A percentile compares a stretch with the other conserved stretches of the same genome.
phyloP scores from a whole-genome alignment of 164 flowering plant genomes.

The Platanus orientalis region DNA sequence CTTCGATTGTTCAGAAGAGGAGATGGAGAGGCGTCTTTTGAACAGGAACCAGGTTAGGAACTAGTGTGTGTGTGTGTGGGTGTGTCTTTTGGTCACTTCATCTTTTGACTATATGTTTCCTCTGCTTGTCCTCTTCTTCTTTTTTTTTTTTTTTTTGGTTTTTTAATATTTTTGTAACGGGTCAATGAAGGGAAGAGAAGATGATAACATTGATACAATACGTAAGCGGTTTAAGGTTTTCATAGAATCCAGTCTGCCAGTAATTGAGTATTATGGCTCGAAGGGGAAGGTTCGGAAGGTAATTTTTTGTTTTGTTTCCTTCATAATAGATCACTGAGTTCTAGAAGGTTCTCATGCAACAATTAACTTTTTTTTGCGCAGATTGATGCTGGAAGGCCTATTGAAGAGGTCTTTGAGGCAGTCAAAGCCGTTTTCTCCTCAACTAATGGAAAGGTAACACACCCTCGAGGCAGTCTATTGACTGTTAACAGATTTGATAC shows the following conservation, averaged over 20 bases:
- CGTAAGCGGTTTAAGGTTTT: constrained; percentile 27
- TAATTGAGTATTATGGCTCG: constrained; percentile 22
- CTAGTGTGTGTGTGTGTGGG: neutral
- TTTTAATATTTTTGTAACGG: neutral
- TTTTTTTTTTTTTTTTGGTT: neutral
- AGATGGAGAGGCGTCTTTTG: constrained; percentile 66
- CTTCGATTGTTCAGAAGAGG: constrained; percentile 69
- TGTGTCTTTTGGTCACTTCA: neutral
- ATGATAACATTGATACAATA: constrained; percentile 35
- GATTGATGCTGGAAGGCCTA: constrained; percentile 85
- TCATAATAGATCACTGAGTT: neutral
- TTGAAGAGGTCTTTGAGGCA: constrained; percentile 70
- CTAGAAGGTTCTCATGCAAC: neutral
- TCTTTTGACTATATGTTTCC: neutral
- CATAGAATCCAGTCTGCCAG: constrained; percentile 28
- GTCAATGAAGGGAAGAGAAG: constrained; percentile 25
- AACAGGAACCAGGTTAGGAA: constrained; percentile 51
- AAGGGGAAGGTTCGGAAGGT: constrained; percentile 27
- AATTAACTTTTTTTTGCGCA: constrained; percentile 15
- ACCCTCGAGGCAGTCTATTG: neutral
- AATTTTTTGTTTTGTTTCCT: neutral
- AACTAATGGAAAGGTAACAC: constrained; percentile 41
- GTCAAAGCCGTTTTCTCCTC: constrained; percentile 58
- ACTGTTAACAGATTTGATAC: neutral
- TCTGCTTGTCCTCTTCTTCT: neutral